A percentile compares a stretch with the other conserved stretches of the same genome.
Conservation (phyloP, 768 basidiomycete species). For the Cystofilobasidium macerans region DNA sequence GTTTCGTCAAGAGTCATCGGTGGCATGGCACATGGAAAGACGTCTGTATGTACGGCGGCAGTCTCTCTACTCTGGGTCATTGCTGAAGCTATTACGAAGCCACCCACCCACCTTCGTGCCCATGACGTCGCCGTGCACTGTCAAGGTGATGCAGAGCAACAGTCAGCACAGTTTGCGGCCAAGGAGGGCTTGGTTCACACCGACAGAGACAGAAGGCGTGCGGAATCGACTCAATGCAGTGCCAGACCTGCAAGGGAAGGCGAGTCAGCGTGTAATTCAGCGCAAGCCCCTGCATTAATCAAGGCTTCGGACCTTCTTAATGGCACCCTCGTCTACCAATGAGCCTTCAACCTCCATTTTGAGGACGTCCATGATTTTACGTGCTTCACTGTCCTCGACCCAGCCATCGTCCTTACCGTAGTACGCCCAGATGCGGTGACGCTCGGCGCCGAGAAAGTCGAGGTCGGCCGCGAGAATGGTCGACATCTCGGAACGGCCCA, state of each 20-base stretch:
- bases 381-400: neutral
- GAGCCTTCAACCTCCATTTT: neutral
- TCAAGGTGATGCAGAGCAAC: neutral
- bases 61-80: neutral
- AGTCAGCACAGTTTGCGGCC: neutral
- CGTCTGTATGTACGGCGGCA: neutral
- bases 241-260: neutral
- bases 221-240: neutral
- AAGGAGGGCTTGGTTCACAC: neutral
- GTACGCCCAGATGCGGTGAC: neutral
- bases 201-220: conserved; percentile 7
- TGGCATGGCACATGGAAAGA: too few relatives aligned
- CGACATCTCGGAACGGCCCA: conserved; percentile 11
- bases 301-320: neutral
- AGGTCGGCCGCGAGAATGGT: conserved; percentile 1
- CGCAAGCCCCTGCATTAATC: too few relatives aligned
- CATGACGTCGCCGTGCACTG: neutral
- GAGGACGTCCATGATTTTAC: neutral
- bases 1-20: too few relatives aligned
- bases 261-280: too few relatives aligned
- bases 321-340: neutral
- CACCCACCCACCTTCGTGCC: neutral
- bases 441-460: neutral
- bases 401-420: conserved; percentile 3
- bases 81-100: neutral